Percentiles rank a stretch among this genome's conserved stretches.
Evolutionary conservation across 2,329 filamentous ascomycete genomes (phyloP).

Genomic region (Fusarium temperatum): DNA sequence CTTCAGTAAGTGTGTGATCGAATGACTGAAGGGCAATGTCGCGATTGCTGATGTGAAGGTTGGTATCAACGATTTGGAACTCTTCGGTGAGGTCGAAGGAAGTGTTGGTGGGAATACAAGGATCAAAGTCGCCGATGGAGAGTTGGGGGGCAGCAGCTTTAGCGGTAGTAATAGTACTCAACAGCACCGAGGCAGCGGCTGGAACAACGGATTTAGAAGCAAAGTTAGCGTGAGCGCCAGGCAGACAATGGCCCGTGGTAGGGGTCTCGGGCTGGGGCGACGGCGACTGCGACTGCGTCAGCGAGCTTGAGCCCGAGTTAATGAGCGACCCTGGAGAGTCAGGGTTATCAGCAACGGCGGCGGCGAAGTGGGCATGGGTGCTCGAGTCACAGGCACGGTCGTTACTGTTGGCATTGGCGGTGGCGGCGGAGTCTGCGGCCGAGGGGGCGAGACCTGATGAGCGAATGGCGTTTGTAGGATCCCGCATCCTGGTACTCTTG

Average conservation of each 20-base stretch:
- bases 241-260: conserved; percentile 41
- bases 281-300: conserved; percentile 49
- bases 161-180: conserved; percentile 38
- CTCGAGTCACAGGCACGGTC: conserved; percentile 37
- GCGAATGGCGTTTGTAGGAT: conserved; percentile 30
- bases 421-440: conserved; percentile 37
- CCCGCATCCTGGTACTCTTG: conserved; percentile 26
- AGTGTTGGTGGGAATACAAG: conserved; percentile 46
- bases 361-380: conserved; percentile 39
- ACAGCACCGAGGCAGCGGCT: conserved; percentile 39
- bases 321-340: conserved; percentile 48
- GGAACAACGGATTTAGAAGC: conserved; percentile 36
- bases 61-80: not conserved
- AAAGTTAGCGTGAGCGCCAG: conserved; percentile 42
- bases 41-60: not conserved
- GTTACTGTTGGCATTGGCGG: conserved; percentile 35
- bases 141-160: conserved; percentile 36
- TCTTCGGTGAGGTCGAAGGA: conserved; percentile 26
- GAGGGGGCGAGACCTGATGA: conserved; percentile 35
- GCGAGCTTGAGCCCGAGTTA: conserved; percentile 47
- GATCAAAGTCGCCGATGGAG: conserved; percentile 26
- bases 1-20: conserved; percentile 3
- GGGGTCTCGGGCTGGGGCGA: conserved; percentile 50
- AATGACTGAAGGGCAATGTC: not conserved
- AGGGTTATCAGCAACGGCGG: conserved; percentile 41